phyloP scores from a whole-genome alignment of 2,329 filamentous ascomycete genomes.

The Triangularia verruculosa region DNA sequence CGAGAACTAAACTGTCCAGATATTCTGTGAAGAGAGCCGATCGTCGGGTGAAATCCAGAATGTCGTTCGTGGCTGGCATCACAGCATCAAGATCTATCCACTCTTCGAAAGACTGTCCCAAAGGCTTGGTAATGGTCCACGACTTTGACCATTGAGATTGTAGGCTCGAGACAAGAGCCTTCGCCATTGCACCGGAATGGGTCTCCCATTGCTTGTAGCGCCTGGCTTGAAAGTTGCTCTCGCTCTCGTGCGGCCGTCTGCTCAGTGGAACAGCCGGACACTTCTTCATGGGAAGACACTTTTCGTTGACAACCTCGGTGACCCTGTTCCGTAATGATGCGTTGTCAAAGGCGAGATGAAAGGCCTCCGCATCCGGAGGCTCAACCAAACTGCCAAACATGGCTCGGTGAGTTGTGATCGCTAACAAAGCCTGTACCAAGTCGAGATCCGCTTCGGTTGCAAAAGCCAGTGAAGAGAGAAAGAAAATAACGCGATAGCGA shows the following conservation, averaged over 20 bases:
- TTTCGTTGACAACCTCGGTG: not conserved
- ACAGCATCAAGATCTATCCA: conserved; percentile 12
- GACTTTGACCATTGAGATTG: conserved; percentile 3
- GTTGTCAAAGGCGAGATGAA: conserved; percentile 6
- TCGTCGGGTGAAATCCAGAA: conserved; percentile 8
- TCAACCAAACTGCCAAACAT: not conserved
- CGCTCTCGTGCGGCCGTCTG: not conserved
- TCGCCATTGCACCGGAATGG: not conserved
- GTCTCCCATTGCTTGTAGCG: conserved; percentile 1
- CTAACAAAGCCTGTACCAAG: conserved; percentile 19
- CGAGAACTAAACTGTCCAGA: not conserved
- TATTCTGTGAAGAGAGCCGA: conserved; percentile 13
- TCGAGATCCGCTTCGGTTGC: conserved; percentile 8
- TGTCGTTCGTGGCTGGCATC: conserved; percentile 2
- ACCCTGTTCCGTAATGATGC: not conserved
- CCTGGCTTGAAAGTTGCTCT: not conserved
- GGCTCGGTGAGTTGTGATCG: conserved; percentile 1
- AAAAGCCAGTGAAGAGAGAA: conserved; percentile 17
- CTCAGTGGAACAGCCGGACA: conserved; percentile 3
- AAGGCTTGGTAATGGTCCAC: conserved; percentile 12
- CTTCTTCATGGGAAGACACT: not conserved
- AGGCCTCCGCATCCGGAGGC: conserved; percentile 8
- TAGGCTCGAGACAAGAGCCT: conserved; percentile 1
- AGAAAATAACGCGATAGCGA: conserved; percentile 18
- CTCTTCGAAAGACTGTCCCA: not conserved